phyloP scores from a whole-genome alignment of 1,284 basidiomycete genomes.

The Moesziomyces sp. region DNA sequence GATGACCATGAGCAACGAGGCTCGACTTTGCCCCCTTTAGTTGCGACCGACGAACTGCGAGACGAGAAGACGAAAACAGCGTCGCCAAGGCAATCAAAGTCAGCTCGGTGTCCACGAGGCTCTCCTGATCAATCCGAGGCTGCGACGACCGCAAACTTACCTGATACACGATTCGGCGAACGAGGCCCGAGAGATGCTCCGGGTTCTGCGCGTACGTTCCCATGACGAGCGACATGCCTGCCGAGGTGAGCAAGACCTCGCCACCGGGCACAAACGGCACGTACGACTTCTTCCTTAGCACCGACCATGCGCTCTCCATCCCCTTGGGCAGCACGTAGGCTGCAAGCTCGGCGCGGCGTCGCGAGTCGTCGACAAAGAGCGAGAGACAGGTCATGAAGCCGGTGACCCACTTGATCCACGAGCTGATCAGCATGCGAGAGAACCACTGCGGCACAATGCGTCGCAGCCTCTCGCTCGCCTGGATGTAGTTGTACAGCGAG shows the following conservation, averaged over 20 bases:
- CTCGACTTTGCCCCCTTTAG: conserved; percentile 16
- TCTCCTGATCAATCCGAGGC: neutral
- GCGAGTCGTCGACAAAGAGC: conserved; percentile 86
- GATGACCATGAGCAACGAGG: neutral
- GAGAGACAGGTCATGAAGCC: conserved; percentile 82
- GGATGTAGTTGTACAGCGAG: conserved; percentile 71
- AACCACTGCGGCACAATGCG: conserved; percentile 70
- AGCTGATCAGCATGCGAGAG: conserved; percentile 75
- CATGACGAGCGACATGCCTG: conserved; percentile 93
- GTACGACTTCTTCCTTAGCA: conserved; percentile 79
- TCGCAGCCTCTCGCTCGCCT: conserved; percentile 23
- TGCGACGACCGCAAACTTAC: conserved; percentile 4
- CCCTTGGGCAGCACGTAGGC: conserved; percentile 96
- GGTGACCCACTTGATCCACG: conserved; percentile 75
- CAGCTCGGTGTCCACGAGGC: neutral
- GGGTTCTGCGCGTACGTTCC: conserved; percentile 84
- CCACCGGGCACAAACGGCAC: conserved; percentile 77
- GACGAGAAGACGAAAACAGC: neutral
- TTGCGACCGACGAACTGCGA: conserved; percentile 56
- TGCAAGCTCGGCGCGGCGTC: conserved; percentile 83
- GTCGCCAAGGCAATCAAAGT: neutral
- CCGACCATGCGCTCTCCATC: conserved; percentile 76
- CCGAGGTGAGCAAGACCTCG: conserved; percentile 75
- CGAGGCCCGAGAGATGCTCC: conserved; percentile 85
- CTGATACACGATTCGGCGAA: conserved; percentile 88